Evolutionary conservation across 305 asterid species (phyloP).

Genomic region (Euphrasia arctica): DNA sequence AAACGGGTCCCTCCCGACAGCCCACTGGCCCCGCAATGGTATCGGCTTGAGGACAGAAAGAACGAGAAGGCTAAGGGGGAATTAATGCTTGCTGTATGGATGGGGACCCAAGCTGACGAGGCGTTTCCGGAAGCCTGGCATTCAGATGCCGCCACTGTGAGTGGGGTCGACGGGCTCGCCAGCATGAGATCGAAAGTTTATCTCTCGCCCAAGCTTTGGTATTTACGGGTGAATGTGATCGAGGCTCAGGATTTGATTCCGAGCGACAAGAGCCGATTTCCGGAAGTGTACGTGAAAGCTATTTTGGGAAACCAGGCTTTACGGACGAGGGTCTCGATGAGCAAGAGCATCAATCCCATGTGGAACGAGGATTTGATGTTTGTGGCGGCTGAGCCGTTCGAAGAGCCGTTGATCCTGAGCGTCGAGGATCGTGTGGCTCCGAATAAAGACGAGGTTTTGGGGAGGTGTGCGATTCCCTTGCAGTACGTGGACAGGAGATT

Average conservation of each 20-base stretch:
- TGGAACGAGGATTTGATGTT: conserved; percentile 84
- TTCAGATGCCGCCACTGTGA: conserved; percentile 69
- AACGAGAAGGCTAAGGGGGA: conserved; percentile 60
- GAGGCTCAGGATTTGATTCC: conserved; percentile 72
- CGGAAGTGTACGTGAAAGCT: conserved; percentile 66
- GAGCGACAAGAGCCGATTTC: conserved; percentile 50
- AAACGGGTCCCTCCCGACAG: conserved; percentile 79
- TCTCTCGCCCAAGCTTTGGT: conserved; percentile 71
- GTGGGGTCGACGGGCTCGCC: conserved; percentile 58
- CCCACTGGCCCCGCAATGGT: conserved; percentile 82
- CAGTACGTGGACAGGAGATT: conserved; percentile 55
- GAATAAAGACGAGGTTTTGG: conserved; percentile 60
- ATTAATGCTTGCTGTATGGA: conserved; percentile 78
- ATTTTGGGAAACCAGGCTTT: conserved; percentile 58
- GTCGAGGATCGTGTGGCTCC: conserved; percentile 67
- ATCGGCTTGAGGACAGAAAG: conserved; percentile 61
- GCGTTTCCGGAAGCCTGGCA: conserved; percentile 85
- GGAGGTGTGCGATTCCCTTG: conserved; percentile 52
- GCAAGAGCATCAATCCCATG: conserved; percentile 54
- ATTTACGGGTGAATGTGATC: conserved; percentile 63
- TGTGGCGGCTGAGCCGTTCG: conserved; percentile 78
- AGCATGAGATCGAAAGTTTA: conserved; percentile 63
- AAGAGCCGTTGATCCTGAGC: conserved; percentile 60
- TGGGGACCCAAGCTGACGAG: conserved; percentile 81
- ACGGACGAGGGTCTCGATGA: conserved; percentile 56